These are phyloP conservation scores for Lachancea meyersii DNA, from an alignment of 805 yeast genomes.

Conservation along the genomic window DNA sequence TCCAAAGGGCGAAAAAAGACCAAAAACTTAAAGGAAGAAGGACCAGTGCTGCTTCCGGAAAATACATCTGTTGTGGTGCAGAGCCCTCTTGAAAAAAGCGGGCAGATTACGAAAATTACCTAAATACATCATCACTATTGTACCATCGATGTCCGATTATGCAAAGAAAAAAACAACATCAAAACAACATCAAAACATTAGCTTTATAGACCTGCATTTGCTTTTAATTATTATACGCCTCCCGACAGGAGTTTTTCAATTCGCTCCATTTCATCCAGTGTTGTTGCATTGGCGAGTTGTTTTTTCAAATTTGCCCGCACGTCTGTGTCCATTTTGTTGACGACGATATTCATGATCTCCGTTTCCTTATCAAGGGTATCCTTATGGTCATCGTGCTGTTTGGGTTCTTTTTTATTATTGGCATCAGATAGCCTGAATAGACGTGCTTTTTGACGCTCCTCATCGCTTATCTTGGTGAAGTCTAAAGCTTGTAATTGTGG, in stretches of 20 bases:
- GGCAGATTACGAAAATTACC: background rate
- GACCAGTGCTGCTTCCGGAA: background rate
- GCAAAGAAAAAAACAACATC: too few species aligned
- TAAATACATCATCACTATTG: too few species aligned
- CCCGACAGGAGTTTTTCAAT: slow-evolving; percentile 51
- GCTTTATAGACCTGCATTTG: background rate
- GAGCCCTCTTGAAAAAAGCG: background rate
- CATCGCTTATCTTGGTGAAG: slow-evolving; percentile 51
- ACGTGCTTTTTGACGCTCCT: slow-evolving; percentile 44
- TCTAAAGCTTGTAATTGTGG: slow-evolving; percentile 66
- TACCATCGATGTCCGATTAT: too few species aligned
- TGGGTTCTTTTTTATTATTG: background rate
- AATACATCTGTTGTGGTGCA: slow-evolving; percentile 2
- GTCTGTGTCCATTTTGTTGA: slow-evolving; percentile 45
- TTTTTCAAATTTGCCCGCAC: slow-evolving; percentile 47
- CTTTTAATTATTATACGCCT: slow-evolving; percentile 14
- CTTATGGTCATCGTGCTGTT: slow-evolving; percentile 11
- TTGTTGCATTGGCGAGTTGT: slow-evolving; percentile 55
- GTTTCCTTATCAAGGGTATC: slow-evolving; percentile 22
- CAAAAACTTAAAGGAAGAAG: background rate
- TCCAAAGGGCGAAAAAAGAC: background rate
- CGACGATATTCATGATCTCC: slow-evolving; percentile 34
- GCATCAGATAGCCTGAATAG: slow-evolving; percentile 32
- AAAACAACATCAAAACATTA: background rate
- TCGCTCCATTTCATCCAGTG: slow-evolving; percentile 66